Conservation (phyloP, 352 stramenopile species). For the Plasmopara muralis region DNA sequence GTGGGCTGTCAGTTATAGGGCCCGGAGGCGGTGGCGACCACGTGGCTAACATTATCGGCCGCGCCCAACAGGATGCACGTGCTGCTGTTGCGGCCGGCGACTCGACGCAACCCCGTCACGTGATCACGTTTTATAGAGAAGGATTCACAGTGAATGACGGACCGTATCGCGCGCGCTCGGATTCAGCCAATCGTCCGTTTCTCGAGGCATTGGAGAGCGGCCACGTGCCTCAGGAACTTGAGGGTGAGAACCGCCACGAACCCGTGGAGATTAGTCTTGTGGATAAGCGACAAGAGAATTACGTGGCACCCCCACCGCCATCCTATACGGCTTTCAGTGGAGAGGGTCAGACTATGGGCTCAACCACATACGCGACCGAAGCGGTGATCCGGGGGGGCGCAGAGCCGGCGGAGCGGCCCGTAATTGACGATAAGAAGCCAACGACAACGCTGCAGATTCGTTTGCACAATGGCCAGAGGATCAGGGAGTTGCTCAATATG, state of each 20-base stretch:
- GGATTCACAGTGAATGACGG: slow-evolving; percentile 82
- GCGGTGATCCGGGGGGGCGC: slow-evolving; percentile 37
- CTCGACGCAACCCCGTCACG: slow-evolving; percentile 33
- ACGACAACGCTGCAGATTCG: slow-evolving; percentile 86
- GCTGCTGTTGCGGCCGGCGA: slow-evolving; percentile 18
- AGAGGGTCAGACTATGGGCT: slow-evolving; percentile 75
- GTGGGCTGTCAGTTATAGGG: slow-evolving; percentile 66
- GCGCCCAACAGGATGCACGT: slow-evolving; percentile 62
- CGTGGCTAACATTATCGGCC: slow-evolving; percentile 79
- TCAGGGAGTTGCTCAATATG: slow-evolving; percentile 83
- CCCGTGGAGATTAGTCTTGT: slow-evolving; percentile 79
- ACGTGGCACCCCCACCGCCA: slow-evolving; percentile 51
- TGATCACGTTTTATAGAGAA: slow-evolving; percentile 83
- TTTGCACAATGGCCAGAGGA: slow-evolving; percentile 72
- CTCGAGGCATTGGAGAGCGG: slow-evolving; percentile 75
- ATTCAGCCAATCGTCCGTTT: slow-evolving; percentile 69
- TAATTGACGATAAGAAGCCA: slow-evolving; percentile 81
- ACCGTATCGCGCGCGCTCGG: slow-evolving; percentile 59
- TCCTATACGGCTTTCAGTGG: slow-evolving; percentile 86
- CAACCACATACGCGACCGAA: slow-evolving; percentile 35
- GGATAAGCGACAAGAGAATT: slow-evolving; percentile 83
- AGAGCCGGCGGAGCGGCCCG: slow-evolving; percentile 35
- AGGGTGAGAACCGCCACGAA: slow-evolving; percentile 57
- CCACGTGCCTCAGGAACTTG: slow-evolving; percentile 66
- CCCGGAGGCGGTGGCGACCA: slow-evolving; percentile 42